These are phyloP conservation scores for Mycena galericulata DNA, from an alignment of 768 basidiomycete genomes.

Conservation along the genomic window DNA sequence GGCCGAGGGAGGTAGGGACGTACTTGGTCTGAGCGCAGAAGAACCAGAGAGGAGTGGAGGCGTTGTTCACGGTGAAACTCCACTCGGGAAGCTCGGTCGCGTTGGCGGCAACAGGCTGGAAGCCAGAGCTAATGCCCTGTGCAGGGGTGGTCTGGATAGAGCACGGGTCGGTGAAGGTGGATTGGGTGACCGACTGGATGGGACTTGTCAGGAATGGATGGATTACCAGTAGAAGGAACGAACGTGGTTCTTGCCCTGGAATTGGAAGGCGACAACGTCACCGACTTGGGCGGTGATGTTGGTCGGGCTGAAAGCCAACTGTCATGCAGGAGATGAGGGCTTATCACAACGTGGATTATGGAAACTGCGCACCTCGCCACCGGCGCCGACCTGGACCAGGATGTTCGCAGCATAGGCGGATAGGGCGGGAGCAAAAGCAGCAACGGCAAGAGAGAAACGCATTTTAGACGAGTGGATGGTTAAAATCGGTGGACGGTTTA, in stretches of 20 bases:
- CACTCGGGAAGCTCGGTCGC: slow-evolving; percentile 54
- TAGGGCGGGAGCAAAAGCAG: slow-evolving; percentile 55
- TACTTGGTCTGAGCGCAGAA: slow-evolving; percentile 62
- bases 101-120: slow-evolving; percentile 51
- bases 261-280: slow-evolving; percentile 66
- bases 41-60: slow-evolving; percentile 69
- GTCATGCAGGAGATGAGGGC: not conserved
- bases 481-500: slow-evolving; percentile 43
- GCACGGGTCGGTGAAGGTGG: slow-evolving; percentile 69
- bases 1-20: too few relatives aligned
- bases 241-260: slow-evolving; percentile 61
- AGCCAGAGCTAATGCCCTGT: slow-evolving; percentile 64
- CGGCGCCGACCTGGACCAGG: slow-evolving; percentile 57
- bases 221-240: slow-evolving; percentile 23
- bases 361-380: slow-evolving; percentile 44
- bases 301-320: slow-evolving; percentile 55
- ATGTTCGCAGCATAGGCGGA: slow-evolving; percentile 52
- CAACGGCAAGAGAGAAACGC: slow-evolving; percentile 60
- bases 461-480: slow-evolving; percentile 51
- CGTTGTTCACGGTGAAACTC: slow-evolving; percentile 60
- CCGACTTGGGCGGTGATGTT: slow-evolving; percentile 55
- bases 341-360: not conserved
- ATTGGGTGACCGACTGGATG: slow-evolving; percentile 67
- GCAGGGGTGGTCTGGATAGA: slow-evolving; percentile 46
- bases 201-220: not conserved